Conservation (phyloP, 2,329 filamentous ascomycete species). For the Penicillium sp. region DNA sequence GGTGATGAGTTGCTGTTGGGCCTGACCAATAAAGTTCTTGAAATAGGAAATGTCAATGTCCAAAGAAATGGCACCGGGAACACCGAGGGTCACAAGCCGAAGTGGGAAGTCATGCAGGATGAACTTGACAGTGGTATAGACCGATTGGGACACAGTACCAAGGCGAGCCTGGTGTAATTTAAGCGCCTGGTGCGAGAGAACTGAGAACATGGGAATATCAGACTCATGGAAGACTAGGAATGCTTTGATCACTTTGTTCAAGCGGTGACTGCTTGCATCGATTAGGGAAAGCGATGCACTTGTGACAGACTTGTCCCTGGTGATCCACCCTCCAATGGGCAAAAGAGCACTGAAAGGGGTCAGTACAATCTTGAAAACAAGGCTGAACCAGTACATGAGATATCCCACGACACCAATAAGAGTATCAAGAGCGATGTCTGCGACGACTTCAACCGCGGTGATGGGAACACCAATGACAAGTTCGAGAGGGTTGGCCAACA, state of each 20-base stretch:
- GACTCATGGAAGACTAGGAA: conserved; percentile 49
- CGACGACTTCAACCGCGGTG: conserved; percentile 67
- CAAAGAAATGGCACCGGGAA: conserved; percentile 24
- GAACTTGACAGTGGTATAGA: conserved; percentile 46
- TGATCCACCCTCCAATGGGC: conserved; percentile 39
- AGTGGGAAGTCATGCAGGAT: conserved; percentile 42
- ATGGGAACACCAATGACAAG: conserved; percentile 67
- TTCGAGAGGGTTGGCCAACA: conserved; percentile 74
- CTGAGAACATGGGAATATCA: conserved; percentile 75
- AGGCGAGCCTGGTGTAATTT: conserved; percentile 59
- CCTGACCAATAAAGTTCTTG: conserved; percentile 12
- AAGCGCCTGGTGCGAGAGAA: conserved; percentile 70
- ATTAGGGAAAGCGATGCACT: conserved; percentile 45
- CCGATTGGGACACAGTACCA: conserved; percentile 39
- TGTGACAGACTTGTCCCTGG: conserved; percentile 38
- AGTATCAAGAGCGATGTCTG: conserved; percentile 77
- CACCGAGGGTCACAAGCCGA: conserved; percentile 30
- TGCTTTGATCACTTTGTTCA: conserved; percentile 39
- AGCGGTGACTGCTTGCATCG: conserved; percentile 42
- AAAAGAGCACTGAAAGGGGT: conserved; percentile 37
- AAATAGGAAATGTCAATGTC: conserved; percentile 22
- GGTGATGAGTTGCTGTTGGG: conserved; percentile 24
- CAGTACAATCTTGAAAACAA: conserved; percentile 35
- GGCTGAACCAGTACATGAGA: conserved; percentile 42
- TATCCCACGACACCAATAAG: conserved; percentile 65